Evolutionary conservation across 257 asterid species (phyloP).

Genomic region (Solanum piurae): DNA sequence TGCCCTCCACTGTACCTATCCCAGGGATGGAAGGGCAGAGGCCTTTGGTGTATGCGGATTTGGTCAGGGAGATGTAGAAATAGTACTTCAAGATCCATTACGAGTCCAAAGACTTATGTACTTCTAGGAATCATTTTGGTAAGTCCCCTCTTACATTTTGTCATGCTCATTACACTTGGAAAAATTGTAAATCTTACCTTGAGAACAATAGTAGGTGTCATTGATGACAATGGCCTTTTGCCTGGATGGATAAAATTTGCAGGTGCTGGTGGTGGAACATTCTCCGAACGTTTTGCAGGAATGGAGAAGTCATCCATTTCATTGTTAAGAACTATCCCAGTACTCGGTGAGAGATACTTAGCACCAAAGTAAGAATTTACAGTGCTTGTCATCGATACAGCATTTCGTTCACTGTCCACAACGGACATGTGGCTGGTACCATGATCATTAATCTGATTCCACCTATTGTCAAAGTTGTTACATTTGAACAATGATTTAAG

Average conservation of each 20-base stretch:
- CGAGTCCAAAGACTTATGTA: background rate
- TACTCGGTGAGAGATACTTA: constrained; percentile 33
- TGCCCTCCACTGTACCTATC: background rate
- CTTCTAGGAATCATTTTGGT: background rate
- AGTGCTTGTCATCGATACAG: constrained; percentile 62
- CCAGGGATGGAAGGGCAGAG: background rate
- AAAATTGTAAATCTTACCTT: constrained; percentile 24
- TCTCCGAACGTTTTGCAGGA: constrained; percentile 16
- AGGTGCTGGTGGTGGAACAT: constrained; percentile 43
- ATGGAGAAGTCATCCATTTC: constrained; percentile 76
- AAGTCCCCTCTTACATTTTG: background rate
- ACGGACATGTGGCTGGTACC: constrained; percentile 70
- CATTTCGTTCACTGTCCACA: constrained; percentile 49
- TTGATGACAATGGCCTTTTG: constrained; percentile 68
- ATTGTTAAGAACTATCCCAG: constrained; percentile 70
- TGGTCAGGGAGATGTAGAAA: background rate
- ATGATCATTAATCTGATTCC: constrained; percentile 51
- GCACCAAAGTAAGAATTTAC: constrained; percentile 48
- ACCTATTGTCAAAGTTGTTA: constrained; percentile 20
- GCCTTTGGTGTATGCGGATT: background rate
- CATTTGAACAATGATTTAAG: background rate
- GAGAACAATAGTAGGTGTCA: constrained; percentile 57
- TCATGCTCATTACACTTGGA: background rate
- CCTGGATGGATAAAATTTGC: constrained; percentile 50
- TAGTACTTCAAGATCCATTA: background rate